Conservation (phyloP, 257 asterid species). For the Asclepias syriaca region DNA sequence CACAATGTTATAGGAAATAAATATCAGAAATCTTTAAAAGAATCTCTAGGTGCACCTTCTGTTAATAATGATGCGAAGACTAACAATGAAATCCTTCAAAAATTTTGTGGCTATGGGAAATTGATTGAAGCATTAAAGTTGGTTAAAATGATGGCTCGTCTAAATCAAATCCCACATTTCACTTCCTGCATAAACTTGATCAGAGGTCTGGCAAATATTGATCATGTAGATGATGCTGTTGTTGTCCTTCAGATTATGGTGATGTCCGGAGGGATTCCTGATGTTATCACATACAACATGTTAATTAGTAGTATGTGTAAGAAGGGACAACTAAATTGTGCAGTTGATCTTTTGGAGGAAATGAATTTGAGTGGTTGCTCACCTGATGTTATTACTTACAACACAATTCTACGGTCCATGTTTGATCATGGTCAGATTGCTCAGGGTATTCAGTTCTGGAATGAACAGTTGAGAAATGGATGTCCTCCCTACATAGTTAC, state of each 20-base stretch:
- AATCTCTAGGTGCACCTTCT: constrained; percentile 37
- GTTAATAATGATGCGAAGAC: constrained; percentile 55
- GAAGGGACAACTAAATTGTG: constrained; percentile 44
- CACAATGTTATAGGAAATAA: constrained; percentile 27
- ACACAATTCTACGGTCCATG: constrained; percentile 67
- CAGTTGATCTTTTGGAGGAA: constrained; percentile 53
- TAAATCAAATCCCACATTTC: constrained; percentile 71
- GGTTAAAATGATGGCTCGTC: constrained; percentile 67
- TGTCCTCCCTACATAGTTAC: constrained; percentile 75
- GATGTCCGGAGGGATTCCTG: constrained; percentile 90
- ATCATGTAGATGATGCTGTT: constrained; percentile 51
- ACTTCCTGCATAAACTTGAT: constrained; percentile 65
- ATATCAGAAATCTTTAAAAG: constrained; percentile 26
- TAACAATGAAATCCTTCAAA: constrained; percentile 63
- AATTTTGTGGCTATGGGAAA: constrained; percentile 56
- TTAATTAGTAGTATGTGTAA: constrained; percentile 70
- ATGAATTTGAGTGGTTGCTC: constrained; percentile 90
- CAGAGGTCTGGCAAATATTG: constrained; percentile 63
- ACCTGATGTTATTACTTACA: constrained; percentile 72
- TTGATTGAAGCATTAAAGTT: constrained; percentile 55
- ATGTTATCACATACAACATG: constrained; percentile 82
- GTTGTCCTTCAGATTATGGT: constrained; percentile 62
- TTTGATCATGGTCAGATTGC: constrained; percentile 51
- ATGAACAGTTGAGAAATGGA: constrained; percentile 69
- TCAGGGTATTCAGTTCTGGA: constrained; percentile 72